A percentile compares a stretch with the other conserved stretches of the same genome.
These are phyloP conservation scores for Abrus pulchellus DNA, from an alignment of 306 rosid genomes.

Conservation along the genomic window DNA sequence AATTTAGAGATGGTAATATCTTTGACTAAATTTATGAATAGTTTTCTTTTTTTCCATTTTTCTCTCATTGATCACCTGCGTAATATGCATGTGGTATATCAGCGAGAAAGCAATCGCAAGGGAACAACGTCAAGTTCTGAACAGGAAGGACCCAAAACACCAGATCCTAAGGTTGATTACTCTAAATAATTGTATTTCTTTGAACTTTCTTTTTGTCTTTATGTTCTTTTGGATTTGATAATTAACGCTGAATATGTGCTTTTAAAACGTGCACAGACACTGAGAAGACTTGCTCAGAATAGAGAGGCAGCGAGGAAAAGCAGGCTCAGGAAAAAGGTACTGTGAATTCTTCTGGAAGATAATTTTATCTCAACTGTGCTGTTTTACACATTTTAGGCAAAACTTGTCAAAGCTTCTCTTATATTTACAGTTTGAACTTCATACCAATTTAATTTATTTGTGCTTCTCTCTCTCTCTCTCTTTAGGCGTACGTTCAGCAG, in stretches of 20 bases:
- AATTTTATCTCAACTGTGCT: conserved; percentile 4
- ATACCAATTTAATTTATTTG: conserved; percentile 10
- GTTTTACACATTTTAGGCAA: conserved; percentile 49
- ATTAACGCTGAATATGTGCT: conserved; percentile 23
- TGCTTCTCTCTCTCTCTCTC: background rate
- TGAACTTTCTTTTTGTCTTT: background rate
- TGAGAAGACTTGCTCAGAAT: conserved; percentile 98
- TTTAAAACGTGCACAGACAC: conserved; percentile 61
- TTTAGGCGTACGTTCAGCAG: conserved; percentile 96
- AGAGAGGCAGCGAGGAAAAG: conserved; percentile 99
- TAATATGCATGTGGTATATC: conserved; percentile 39
- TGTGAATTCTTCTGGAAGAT: conserved; percentile 20
- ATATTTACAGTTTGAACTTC: background rate
- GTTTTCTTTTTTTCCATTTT: background rate
- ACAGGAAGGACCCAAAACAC: conserved; percentile 93
- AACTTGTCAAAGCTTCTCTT: conserved; percentile 12
- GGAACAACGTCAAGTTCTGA: conserved; percentile 92
- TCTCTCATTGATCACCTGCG: background rate
- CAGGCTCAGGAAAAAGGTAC: conserved; percentile 96
- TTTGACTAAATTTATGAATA: background rate
- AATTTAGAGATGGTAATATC: conserved; percentile 10
- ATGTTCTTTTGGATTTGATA: background rate
- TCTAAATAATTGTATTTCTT: background rate
- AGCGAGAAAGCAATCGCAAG: conserved; percentile 80
- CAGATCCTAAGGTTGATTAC: conserved; percentile 85